These are phyloP conservation scores for Marasmius tenuissimus DNA, from an alignment of 1,284 basidiomycete species.

Conservation along the genomic window DNA sequence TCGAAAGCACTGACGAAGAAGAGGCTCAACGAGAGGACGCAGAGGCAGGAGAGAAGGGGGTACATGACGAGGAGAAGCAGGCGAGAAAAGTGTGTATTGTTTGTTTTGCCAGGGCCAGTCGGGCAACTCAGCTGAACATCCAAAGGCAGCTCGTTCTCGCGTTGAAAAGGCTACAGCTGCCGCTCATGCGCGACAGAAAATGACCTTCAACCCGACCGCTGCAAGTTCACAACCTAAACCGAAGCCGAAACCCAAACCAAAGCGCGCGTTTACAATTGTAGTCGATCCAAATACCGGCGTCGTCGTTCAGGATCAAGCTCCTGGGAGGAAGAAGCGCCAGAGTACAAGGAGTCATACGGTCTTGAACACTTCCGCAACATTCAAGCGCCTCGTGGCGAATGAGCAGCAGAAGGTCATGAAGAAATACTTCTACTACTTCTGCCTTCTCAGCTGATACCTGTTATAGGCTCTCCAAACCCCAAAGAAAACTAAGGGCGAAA, in stretches of 20 bases:
- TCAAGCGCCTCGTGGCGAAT: conserved; percentile 58
- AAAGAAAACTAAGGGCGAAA: conserved; percentile 56
- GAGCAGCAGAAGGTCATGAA: conserved; percentile 57
- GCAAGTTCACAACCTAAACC: conserved; percentile 16
- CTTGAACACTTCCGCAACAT: conserved; percentile 62
- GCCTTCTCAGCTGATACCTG: not conserved
- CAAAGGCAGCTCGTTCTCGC: conserved; percentile 52
- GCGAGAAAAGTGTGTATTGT: conserved; percentile 48
- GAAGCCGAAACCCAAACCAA: conserved; percentile 38
- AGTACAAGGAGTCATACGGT: conserved; percentile 68
- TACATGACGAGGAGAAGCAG: conserved; percentile 60
- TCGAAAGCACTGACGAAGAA: conserved; percentile 80
- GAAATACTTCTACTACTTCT: not conserved
- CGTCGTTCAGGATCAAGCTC: conserved; percentile 27
- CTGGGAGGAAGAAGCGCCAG: conserved; percentile 47
- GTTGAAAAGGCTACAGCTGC: conserved; percentile 61
- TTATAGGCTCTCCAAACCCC: conserved; percentile 51
- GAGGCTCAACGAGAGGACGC: conserved; percentile 46
- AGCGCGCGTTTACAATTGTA: conserved; percentile 53
- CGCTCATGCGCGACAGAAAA: conserved; percentile 62
- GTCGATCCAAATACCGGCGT: conserved; percentile 61
- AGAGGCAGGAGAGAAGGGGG: conserved; percentile 54
- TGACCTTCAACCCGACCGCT: conserved; percentile 60
- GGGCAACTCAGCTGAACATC: not conserved
- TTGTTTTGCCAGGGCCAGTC: not conserved